Percentiles rank a stretch among this genome's conserved stretches.
phyloP scores from a whole-genome alignment of 2,329 filamentous ascomycete species.

The Colletotrichum somersetense region DNA sequence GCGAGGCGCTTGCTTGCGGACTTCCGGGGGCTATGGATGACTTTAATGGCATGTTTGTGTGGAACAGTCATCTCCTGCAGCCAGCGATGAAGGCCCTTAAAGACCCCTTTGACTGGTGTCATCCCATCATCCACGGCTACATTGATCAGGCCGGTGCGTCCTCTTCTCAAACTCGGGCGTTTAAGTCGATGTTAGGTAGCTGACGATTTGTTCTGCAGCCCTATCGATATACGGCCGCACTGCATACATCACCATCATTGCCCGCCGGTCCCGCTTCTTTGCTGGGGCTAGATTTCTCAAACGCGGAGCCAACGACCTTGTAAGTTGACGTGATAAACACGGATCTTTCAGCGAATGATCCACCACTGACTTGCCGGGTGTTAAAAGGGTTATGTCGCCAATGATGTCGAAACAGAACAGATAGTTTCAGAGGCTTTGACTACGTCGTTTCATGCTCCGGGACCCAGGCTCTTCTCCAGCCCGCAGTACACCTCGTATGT shows the following conservation, averaged over 20 bases:
- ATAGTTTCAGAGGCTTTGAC: conserved; percentile 95
- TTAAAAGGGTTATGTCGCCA: conserved; percentile 87
- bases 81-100: conserved; percentile 79
- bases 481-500: conserved; percentile 96
- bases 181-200: background rate
- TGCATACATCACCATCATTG: conserved; percentile 94
- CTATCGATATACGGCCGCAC: conserved; percentile 88
- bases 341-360: background rate
- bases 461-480: conserved; percentile 85
- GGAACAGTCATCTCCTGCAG: conserved; percentile 90
- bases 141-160: conserved; percentile 83
- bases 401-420: conserved; percentile 98
- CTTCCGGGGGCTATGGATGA: conserved; percentile 66
- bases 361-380: background rate
- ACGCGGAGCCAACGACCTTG: conserved; percentile 89
- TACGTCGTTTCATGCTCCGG: conserved; percentile 94
- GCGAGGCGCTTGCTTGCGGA: conserved; percentile 76
- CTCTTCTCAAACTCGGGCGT: no score
- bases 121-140: conserved; percentile 95
- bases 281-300: conserved; percentile 95
- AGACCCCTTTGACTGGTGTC: conserved; percentile 94
- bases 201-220: conserved; percentile 56
- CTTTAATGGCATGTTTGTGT: conserved; percentile 96
- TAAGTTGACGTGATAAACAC: conserved; percentile 46
- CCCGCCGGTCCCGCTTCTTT: conserved; percentile 90